Base-by-base conservation (phyloP, 768 basidiomycete species). In the Piloderma croceum region DNA sequence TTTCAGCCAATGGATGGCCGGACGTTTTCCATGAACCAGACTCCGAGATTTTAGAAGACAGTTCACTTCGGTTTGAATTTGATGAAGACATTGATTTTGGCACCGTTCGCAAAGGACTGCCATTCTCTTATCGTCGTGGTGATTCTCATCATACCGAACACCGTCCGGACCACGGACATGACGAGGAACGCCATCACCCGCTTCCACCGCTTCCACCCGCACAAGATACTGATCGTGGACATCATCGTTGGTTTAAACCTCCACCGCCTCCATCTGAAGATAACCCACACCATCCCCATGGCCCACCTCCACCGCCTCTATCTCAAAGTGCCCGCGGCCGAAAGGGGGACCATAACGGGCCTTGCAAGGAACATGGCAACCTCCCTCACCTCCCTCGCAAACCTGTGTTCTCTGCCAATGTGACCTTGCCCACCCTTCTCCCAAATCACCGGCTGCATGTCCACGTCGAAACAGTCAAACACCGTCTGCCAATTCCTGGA, bases 381-480 rank as follows among this genome's bases (percentile, higher is more conserved):
- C 34, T 17, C 40, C 50, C 49, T 4, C 32, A 39, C 39, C 32
- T 23, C n/a, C 48, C 51, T 7, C 49, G 42, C 10, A 50, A 66
- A 9, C 63, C 60, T 2, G 54, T 69, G 21, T 60, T 60, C 12
- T 54, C 63, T 3, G 50, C 56, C 12, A 61, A 70, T 33, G 31
- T 60, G 33, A 64, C 62, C 4, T 51, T 71, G 4, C 59, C 69
- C 5, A 75, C 73, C 2, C 61, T 69, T 3, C 60, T 76, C 15
- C 41, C 49, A 31, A 66, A 74, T 34, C 65, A 71, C 48, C 58
- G 66, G 9, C 44, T 81, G 11, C 51, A 72, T 45, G 62, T 76
- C 19, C 58, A 65, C 37, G 64, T 79, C 34, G 70, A 64, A 22
- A 78, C 73, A 53, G 65, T 64, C 48, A 70, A 67, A 44, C 39